Base-by-base conservation (phyloP, 495 filamentous ascomycete genomes). In the Apodospora peruviana region DNA sequence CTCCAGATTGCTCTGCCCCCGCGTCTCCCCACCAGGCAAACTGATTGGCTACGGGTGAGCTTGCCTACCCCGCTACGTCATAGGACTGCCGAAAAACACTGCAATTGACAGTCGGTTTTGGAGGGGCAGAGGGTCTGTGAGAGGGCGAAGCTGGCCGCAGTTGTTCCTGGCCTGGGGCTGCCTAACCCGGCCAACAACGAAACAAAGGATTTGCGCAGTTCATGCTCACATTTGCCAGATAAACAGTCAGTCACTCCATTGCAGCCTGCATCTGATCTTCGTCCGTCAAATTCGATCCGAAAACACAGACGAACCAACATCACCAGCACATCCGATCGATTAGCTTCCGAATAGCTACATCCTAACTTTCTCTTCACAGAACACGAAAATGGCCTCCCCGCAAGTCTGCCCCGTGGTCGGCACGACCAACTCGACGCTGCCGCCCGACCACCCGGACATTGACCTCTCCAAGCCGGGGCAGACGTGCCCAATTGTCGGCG, bases 381-480 rank as follows among this genome's bases (percentile, higher is more conserved):
- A n/a, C n/a, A n/a, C n/a, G n/a, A 29, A 25, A 27, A 60, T 60
- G 55, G 52, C 54, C 24, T 38, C 54, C 44, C 18, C 41, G 21
- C 35, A 34, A 37, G 55, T 57, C 55, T 64, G 61, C 55, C 61
- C 71, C 47, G 63, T 74, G 48, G 67, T 73, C 50, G 70, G 70
- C 53, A 73, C 70, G 0, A 72, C 68, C 25, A 74, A 70, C 64
- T 60, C 58, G 27, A 71, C 66, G 3, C 59, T 73, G 1, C 70
- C 70, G 0, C 70, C 70, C 0, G 61, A 60, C 2, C 69, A 74
- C 53, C 69, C 70, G 0, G 52, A 66, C 20, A 47, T 74, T 53
- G 69, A 74, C 59, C 62, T 74, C 47, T 67, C 68, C 21, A 51
- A 66, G 52, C 68, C 70, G 0, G 68, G 68, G 19, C 69, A 71